A percentile compares a stretch with the other conserved stretches of the same genome.
phyloP scores from a whole-genome alignment of 371 early-diverging fungal genomes.

The Fennellomyces sp. region DNA sequence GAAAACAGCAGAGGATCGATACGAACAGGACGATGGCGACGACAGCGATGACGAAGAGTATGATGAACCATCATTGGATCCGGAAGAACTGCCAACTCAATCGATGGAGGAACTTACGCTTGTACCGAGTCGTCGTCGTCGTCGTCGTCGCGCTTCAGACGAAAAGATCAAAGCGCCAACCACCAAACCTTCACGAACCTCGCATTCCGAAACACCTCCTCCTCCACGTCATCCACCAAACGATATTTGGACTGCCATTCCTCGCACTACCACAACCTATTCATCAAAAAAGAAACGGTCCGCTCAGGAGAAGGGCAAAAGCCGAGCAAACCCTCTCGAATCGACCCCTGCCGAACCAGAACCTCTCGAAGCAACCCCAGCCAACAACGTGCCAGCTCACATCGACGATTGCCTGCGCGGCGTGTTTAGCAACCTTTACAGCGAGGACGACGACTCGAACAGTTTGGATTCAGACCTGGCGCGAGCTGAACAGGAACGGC shows the following conservation, averaged over 20 bases:
- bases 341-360: too few species aligned
- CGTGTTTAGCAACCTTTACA: too few species aligned
- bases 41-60: background rate
- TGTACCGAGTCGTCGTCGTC: background rate
- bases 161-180: too few species aligned
- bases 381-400: too few species aligned
- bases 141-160: too few species aligned
- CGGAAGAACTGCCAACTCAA: background rate
- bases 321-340: too few species aligned
- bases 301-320: background rate
- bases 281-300: background rate
- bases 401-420: too few species aligned
- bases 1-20: background rate
- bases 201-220: background rate
- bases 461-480: too few species aligned
- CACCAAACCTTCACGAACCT: too few species aligned
- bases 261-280: background rate
- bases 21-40: background rate
- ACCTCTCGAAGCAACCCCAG: too few species aligned
- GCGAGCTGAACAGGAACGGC: too few species aligned
- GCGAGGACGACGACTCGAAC: too few species aligned
- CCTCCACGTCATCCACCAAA: background rate
- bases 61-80: background rate
- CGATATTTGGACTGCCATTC: background rate
- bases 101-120: background rate